Conservation (phyloP, 2,329 filamentous ascomycete genomes). For the Xylaria sp. region DNA sequence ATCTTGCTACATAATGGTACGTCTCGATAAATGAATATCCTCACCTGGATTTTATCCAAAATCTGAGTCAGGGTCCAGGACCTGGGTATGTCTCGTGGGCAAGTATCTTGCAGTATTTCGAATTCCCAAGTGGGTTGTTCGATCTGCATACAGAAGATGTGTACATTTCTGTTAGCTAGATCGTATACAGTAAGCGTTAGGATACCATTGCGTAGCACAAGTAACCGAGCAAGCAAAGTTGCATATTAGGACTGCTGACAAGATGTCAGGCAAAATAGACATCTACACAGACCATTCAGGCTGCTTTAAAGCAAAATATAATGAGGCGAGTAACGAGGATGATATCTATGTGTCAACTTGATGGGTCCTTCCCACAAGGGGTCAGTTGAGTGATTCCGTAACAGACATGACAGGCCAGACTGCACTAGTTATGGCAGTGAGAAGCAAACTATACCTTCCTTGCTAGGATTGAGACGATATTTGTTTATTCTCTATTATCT, state of each 20-base stretch:
- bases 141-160: neutral
- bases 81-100: neutral
- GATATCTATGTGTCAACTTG: neutral
- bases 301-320: neutral
- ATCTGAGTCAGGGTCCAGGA: neutral
- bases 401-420: neutral
- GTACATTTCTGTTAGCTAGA: neutral
- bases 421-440: neutral
- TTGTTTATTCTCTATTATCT: neutral
- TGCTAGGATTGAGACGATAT: neutral
- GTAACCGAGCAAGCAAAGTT: too few species aligned
- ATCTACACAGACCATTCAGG: neutral
- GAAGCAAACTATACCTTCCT: neutral
- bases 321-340: neutral
- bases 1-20: neutral
- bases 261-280: neutral
- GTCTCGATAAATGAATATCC: neutral
- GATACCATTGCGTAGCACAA: neutral
- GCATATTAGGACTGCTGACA: neutral
- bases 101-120: neutral
- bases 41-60: neutral
- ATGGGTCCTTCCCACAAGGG: neutral
- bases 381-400: too few species aligned
- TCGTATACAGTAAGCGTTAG: neutral
- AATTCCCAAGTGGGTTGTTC: neutral